phyloP scores from a whole-genome alignment of 2,329 filamentous ascomycete species.

The Verticillium albo-atrum region DNA sequence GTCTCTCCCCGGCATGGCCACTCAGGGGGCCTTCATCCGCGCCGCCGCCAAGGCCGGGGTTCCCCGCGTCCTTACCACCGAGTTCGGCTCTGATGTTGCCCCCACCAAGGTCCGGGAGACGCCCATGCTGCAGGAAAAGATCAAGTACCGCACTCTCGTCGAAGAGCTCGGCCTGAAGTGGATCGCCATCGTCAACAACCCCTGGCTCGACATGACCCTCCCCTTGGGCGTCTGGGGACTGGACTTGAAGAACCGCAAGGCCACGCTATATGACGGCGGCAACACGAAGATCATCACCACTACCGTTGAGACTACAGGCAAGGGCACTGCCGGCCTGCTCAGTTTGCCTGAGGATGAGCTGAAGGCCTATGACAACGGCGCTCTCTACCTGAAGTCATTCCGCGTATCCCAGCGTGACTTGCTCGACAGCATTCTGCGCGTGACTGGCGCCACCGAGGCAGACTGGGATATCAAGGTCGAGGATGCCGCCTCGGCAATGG shows the following conservation, averaged over 20 bases:
- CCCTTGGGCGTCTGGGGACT: conserved; percentile 20
- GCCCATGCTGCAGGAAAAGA: not conserved
- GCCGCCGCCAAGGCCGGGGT: conserved; percentile 26
- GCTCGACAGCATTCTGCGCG: conserved; percentile 55
- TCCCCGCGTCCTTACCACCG: conserved; percentile 23
- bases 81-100: conserved; percentile 23
- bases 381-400: conserved; percentile 44
- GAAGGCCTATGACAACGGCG: not conserved
- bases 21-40: conserved; percentile 20
- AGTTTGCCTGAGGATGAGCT: not conserved
- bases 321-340: not conserved
- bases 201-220: conserved; percentile 18
- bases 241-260: conserved; percentile 17
- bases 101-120: not conserved
- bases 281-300: not conserved
- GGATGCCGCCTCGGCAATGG: not conserved
- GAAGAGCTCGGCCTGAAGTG: conserved; percentile 25
- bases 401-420: conserved; percentile 59
- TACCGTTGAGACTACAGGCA: not conserved
- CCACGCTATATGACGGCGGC: not conserved
- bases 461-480: conserved; percentile 47
- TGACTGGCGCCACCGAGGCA: conserved; percentile 48
- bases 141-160: conserved; percentile 17
- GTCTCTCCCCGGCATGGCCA: conserved; percentile 15
- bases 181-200: conserved; percentile 22